These are phyloP conservation scores for Melaleuca quinquenervia DNA, from an alignment of 345 rosid species.

Conservation along the genomic window DNA sequence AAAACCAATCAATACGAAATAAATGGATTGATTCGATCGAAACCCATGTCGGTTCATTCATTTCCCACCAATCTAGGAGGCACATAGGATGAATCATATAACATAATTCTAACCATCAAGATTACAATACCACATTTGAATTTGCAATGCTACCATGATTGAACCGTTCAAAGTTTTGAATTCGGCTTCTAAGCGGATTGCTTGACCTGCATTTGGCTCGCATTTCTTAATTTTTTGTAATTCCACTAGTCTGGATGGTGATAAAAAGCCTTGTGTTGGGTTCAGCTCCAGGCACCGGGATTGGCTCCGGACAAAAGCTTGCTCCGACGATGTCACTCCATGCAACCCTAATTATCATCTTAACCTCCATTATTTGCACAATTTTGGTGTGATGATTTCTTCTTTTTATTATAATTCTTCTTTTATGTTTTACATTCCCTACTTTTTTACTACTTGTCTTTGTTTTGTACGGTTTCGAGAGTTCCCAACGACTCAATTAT, in stretches of 20 bases:
- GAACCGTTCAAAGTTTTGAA: background rate
- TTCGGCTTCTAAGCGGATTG: background rate
- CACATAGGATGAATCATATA: background rate
- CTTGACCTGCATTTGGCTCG: background rate
- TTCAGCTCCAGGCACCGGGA: background rate
- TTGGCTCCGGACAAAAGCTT: conserved; percentile 5
- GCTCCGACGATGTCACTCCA: background rate
- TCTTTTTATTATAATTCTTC: background rate
- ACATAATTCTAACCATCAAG: background rate
- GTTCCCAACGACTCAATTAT: background rate
- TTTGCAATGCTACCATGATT: background rate
- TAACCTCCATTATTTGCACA: background rate
- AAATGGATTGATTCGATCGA: background rate
- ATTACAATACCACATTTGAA: background rate
- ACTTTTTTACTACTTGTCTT: background rate
- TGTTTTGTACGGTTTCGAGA: background rate
- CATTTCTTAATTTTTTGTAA: background rate
- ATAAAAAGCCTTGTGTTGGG: background rate
- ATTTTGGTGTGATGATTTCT: background rate
- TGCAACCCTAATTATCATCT: conserved; percentile 1
- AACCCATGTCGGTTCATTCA: background rate
- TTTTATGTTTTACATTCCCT: background rate
- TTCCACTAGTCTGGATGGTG: background rate
- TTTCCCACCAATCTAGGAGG: background rate
- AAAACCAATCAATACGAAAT: background rate